Base-by-base conservation (phyloP, 257 asterid genomes). In the Scutellaria minor region DNA sequence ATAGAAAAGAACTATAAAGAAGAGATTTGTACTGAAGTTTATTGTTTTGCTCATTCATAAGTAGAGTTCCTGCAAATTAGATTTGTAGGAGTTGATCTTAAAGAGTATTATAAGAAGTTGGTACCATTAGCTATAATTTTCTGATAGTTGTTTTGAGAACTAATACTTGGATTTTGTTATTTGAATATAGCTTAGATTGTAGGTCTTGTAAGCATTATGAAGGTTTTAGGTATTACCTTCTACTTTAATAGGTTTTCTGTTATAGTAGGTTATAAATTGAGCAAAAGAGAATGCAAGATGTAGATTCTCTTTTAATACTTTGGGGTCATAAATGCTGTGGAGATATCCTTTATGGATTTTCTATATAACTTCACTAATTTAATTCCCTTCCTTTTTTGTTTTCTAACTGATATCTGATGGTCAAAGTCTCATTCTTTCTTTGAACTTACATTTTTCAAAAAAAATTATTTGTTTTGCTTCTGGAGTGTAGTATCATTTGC, bases 51-150 rank as follows among this genome's bases (percentile, higher is more conserved):
- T 22, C 45, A 42, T 27, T 71, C 11, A 18, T 58, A 46, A 31
- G 37, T 5, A 47, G 35, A 65, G 75, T 69, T 66, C 35, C 56
- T 66, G 73, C 68, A 31, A 66, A 46, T 45, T 66, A 48, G n/a
- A 65, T 41, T 41, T 55, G 4, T 8, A 45, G 40, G 65, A 42
- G 53, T 39, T 51, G 42, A 15, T 7, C 40, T 61, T 20, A 50
- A 60, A 20, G n/a, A 50, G n/a, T 13, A 40, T 6, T 55, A 42
- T 42, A 22, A 52, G 24, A 27, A 45, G 75, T 35, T 48, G 2
- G 15, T 15, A 40, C n/a, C 53, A 39, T 5, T 64, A 39, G 20
- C 41, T 50, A 41, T 45, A 27, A 15, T 50, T 64, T 9, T 31
- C 45, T 39, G 64, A 13, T 44, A 7, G 37, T 46, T 45, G 63